Evolutionary conservation across 1,284 basidiomycete species (phyloP), one percentile per base, ranked within the genome.

Genomic region (Ustanciosporium gigantosporum): DNA sequence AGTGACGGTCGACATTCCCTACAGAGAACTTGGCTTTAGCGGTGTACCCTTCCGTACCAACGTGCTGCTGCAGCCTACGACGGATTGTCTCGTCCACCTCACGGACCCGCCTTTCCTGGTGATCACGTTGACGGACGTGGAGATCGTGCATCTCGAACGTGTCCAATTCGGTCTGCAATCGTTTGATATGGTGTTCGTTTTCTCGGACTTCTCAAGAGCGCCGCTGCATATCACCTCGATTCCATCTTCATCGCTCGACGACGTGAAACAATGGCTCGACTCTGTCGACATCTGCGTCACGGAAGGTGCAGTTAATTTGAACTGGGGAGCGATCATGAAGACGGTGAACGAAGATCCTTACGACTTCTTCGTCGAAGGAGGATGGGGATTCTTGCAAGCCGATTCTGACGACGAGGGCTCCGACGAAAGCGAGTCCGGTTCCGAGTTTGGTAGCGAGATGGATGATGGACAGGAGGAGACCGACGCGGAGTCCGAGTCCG

Each of bases 31-130:
- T 16, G 92, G 91, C 1, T 99, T 99, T 78, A 90, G 89, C 70
- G 95, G 95, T 80, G 95, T 98, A 13, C 95, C 95, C 0, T 90
- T 90, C 85, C 86, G 94, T 36, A 93, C 90, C 21, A 93, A 91
- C 73, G 95, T 91, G 51, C 86, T 92, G 24, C 82, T 98, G 41
- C 91, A 96, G 69, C 95, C 95, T 0, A 96, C 93, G 5, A 97
- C 93, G 2, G 94, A 98, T 76, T 97, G 94, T 74, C 83, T 98
- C 22, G 90, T 98, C 25, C 91, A 97, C 76, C 86, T 98, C 19
- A 89, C 91, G 1, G 95, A 99, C 53, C 87, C 89, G 16, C 95
- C 95, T 2, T 97, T 97, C 85, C 85, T 94, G 36, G 92, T 98
- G 36, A 88, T 97, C 55, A 97, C 94, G 0, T 83, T 98, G 25